These are phyloP conservation scores for Annulohypoxylon stygium DNA, from an alignment of 495 filamentous ascomycete species.

Conservation along the genomic window DNA sequence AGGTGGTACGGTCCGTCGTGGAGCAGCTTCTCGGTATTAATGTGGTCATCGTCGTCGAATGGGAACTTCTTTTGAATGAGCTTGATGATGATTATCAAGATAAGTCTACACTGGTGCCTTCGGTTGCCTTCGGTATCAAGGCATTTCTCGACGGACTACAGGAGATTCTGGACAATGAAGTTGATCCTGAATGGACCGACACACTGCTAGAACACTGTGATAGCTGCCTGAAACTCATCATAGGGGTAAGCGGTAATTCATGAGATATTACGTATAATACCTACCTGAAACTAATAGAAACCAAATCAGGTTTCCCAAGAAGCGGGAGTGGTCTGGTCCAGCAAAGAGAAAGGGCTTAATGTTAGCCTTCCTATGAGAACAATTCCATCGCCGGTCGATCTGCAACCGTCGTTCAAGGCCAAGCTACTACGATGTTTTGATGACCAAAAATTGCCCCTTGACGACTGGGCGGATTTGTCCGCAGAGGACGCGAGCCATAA, in stretches of 20 bases:
- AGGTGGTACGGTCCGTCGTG: constrained; percentile 39
- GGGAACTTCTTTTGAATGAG: constrained; percentile 51
- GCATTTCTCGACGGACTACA: constrained; percentile 46
- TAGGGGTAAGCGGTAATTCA: constrained; percentile 44
- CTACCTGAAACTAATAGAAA: neutral
- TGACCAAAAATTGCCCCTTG: constrained; percentile 31
- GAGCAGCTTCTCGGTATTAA: constrained; percentile 48
- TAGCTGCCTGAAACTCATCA: constrained; percentile 45
- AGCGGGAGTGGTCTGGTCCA: constrained; percentile 46
- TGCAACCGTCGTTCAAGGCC: constrained; percentile 49
- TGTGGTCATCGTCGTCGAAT: constrained; percentile 52
- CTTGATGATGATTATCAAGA: constrained; percentile 51
- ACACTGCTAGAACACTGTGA: constrained; percentile 45
- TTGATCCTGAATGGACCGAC: constrained; percentile 51
- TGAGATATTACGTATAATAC: neutral
- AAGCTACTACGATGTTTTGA: constrained; percentile 50
- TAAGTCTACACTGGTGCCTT: constrained; percentile 48
- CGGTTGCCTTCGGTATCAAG: constrained; percentile 46
- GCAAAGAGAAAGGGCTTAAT: constrained; percentile 44
- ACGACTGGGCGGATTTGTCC: constrained; percentile 55
- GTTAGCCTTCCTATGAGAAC: constrained; percentile 50
- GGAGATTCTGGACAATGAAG: constrained; percentile 53
- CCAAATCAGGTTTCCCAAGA: constrained; percentile 15
- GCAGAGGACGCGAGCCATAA: constrained; percentile 45
- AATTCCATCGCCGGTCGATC: constrained; percentile 42